Percentiles rank a stretch among this genome's conserved stretches.
Conservation (phyloP, 352 stramenopile genomes). For the Phytophthora pistaciae region DNA sequence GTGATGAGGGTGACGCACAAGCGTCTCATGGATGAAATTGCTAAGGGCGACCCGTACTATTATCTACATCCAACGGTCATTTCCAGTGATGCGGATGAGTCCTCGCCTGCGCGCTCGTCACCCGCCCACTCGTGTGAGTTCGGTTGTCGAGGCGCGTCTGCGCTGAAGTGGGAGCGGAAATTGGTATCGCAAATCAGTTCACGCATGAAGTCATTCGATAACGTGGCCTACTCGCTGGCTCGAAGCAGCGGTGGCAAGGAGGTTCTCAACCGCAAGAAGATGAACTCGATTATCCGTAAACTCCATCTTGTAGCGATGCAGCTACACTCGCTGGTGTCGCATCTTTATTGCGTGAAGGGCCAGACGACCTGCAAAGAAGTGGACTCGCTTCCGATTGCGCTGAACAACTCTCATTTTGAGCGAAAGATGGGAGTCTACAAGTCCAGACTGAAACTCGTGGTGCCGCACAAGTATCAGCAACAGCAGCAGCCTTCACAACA, state of each 20-base stretch:
- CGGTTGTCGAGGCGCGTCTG: slow-evolving; percentile 55
- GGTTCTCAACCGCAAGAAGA: slow-evolving; percentile 79
- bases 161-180: slow-evolving; percentile 74
- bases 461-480: slow-evolving; percentile 54
- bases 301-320: slow-evolving; percentile 82
- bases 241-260: slow-evolving; percentile 63
- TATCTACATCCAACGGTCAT: slow-evolving; percentile 57
- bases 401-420: slow-evolving; percentile 81
- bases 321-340: slow-evolving; percentile 73
- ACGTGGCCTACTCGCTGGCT: slow-evolving; percentile 76
- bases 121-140: slow-evolving; percentile 51
- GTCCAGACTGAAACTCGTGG: slow-evolving; percentile 67
- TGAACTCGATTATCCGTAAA: slow-evolving; percentile 86
- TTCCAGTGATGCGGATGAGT: slow-evolving; percentile 18
- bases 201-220: slow-evolving; percentile 85
- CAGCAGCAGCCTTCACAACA: slow-evolving; percentile 40
- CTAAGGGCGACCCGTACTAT: slow-evolving; percentile 78
- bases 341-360: slow-evolving; percentile 74
- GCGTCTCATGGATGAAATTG: slow-evolving; percentile 67
- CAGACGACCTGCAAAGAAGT: slow-evolving; percentile 58
- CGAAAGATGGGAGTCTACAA: slow-evolving; percentile 84
- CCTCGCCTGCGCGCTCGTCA: slow-evolving; percentile 15
- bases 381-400: slow-evolving; percentile 61
- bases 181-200: slow-evolving; percentile 81
- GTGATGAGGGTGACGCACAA: slow-evolving; percentile 75